These are phyloP conservation scores for Phlebiopsis gigantea DNA, from an alignment of 768 basidiomycete species.

Conservation along the genomic window DNA sequence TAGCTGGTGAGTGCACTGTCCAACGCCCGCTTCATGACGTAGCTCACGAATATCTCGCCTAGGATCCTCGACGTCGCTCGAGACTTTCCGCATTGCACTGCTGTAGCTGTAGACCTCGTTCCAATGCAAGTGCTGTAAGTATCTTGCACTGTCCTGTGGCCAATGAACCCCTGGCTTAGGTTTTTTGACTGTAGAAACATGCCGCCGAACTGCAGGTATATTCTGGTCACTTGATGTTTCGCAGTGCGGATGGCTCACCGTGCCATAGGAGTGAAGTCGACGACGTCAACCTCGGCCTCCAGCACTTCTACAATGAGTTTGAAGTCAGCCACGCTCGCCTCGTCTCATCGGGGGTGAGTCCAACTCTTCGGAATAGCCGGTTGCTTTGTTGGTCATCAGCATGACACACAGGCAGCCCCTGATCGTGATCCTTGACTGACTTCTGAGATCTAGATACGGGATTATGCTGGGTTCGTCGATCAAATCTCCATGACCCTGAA, in stretches of 20 bases:
- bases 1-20: conserved; percentile 46
- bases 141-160: not conserved
- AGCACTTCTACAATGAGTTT: conserved; percentile 77
- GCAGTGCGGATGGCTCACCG: not conserved
- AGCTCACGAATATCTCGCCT: conserved; percentile 1
- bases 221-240: conserved; percentile 2
- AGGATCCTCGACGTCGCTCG: conserved; percentile 76
- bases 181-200: conserved; percentile 40
- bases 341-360: conserved; percentile 64
- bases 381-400: conserved; percentile 7
- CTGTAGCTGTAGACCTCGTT: conserved; percentile 74
- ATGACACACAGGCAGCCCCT: conserved; percentile 8
- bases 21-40: not conserved
- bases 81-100: conserved; percentile 63
- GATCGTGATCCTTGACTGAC: conserved; percentile 10
- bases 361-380: conserved; percentile 9
- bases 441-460: conserved; percentile 47
- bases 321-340: conserved; percentile 69
- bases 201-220: conserved; percentile 66
- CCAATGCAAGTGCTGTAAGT: conserved; percentile 72
- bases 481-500: conserved; percentile 63
- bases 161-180: not conserved
- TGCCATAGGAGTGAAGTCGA: conserved; percentile 68
- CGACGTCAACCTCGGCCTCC: conserved; percentile 79
- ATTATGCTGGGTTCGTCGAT: conserved; percentile 59